These are phyloP conservation scores for Xylaria multiplex DNA, from an alignment of 2,329 filamentous ascomycete species.

Conservation along the genomic window DNA sequence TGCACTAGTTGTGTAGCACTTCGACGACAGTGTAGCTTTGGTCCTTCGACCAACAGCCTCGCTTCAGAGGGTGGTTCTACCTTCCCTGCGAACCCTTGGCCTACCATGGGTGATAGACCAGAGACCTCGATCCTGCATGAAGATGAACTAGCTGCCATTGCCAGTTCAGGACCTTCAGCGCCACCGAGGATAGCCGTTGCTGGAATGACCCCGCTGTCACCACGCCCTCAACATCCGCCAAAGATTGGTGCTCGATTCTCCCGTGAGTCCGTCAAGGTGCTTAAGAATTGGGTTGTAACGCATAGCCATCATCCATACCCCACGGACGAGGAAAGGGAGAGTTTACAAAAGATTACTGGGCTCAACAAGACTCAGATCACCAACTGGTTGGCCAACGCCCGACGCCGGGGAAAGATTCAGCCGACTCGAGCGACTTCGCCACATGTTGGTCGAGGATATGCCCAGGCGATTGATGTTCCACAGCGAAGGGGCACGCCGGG, in stretches of 20 bases:
- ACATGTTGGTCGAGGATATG: slow-evolving; percentile 68
- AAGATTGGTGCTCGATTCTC: slow-evolving; percentile 83
- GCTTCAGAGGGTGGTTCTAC: slow-evolving; percentile 48
- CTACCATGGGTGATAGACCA: slow-evolving; percentile 56
- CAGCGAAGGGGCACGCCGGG: slow-evolving; percentile 64
- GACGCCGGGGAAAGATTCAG: slow-evolving; percentile 81
- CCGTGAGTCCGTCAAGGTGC: slow-evolving; percentile 78
- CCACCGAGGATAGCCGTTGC: slow-evolving; percentile 29
- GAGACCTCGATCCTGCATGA: slow-evolving; percentile 53
- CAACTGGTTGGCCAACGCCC: slow-evolving; percentile 92
- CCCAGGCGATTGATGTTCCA: slow-evolving; percentile 78
- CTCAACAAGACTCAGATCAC: slow-evolving; percentile 85
- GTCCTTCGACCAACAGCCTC: slow-evolving; percentile 49
- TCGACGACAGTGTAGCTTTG: slow-evolving; percentile 68
- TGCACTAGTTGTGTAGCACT: slow-evolving; percentile 72
- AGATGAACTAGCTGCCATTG: slow-evolving; percentile 46
- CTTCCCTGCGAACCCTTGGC: slow-evolving; percentile 60
- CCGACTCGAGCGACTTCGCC: slow-evolving; percentile 75
- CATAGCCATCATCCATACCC: slow-evolving; percentile 88
- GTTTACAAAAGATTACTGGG: slow-evolving; percentile 80
- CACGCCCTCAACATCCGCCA: slow-evolving; percentile 51
- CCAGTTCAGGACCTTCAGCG: slow-evolving; percentile 37
- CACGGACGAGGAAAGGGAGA: slow-evolving; percentile 85
- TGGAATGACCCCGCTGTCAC: slow-evolving; percentile 46
- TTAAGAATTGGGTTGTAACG: slow-evolving; percentile 85